Evolutionary conservation across 768 basidiomycete species (phyloP).

Genomic region (Hypholoma fasciculare): DNA sequence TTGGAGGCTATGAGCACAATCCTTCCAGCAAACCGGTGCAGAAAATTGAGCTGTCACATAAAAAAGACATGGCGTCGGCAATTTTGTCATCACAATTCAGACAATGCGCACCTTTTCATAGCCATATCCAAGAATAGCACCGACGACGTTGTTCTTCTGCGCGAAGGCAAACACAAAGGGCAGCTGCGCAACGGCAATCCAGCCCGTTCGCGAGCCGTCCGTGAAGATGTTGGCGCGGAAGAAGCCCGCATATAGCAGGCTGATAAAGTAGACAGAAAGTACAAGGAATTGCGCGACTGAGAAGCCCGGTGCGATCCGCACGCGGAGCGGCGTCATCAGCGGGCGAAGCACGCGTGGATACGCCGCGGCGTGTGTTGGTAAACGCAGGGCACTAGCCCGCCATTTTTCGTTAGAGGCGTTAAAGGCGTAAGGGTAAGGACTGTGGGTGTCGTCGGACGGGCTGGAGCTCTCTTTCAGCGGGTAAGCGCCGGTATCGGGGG

Average conservation of each 20-base stretch:
- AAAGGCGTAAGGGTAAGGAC: constrained; percentile 25
- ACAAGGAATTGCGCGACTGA: constrained; percentile 49
- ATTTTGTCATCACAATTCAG: not conserved
- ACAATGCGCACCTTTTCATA: constrained; percentile 59
- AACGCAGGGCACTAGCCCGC: constrained; percentile 23
- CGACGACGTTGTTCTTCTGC: constrained; percentile 71
- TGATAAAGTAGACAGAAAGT: constrained; percentile 45
- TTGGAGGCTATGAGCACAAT: constrained; percentile 58
- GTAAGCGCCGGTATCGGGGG: not conserved
- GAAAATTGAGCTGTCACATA: constrained; percentile 58
- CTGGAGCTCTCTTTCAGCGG: constrained; percentile 4
- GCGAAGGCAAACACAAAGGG: constrained; percentile 67
- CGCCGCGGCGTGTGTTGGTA: constrained; percentile 50
- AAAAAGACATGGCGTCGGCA: not conserved
- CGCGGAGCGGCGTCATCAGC: constrained; percentile 38
- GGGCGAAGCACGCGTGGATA: constrained; percentile 46
- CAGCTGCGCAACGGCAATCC: constrained; percentile 58
- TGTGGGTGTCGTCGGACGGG: constrained; percentile 28
- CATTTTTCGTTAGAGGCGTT: constrained; percentile 28
- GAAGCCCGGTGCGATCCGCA: constrained; percentile 45
- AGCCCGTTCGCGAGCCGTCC: constrained; percentile 49
- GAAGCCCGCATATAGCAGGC: constrained; percentile 48
- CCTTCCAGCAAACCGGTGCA: constrained; percentile 70
- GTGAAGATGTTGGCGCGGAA: constrained; percentile 53
- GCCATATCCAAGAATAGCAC: constrained; percentile 55